Conservation (phyloP, 2,329 filamentous ascomycete species). For the Fusarium protoensiforme region DNA sequence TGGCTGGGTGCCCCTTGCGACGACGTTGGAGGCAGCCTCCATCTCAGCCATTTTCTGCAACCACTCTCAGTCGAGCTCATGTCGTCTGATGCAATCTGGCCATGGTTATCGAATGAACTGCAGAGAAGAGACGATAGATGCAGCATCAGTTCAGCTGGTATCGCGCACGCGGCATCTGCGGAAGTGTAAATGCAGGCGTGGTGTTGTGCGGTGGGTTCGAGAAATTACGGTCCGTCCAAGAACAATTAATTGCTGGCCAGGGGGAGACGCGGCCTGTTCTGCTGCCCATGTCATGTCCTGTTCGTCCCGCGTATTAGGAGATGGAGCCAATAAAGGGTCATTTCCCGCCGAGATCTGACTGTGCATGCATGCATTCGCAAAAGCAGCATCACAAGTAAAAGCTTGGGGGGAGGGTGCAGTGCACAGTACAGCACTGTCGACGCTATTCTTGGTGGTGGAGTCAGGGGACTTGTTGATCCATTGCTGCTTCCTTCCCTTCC, state of each 20-base stretch:
- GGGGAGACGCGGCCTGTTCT: constrained; percentile 25
- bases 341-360: constrained; percentile 39
- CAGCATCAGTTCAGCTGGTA: not conserved
- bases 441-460: constrained; percentile 26
- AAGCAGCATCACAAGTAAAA: constrained; percentile 2
- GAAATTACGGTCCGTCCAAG: constrained; percentile 39
- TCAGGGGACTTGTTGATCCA: constrained; percentile 13
- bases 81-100: not conserved
- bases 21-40: constrained; percentile 9
- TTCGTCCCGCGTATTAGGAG: constrained; percentile 26
- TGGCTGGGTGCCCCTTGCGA: constrained; percentile 29
- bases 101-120: not conserved
- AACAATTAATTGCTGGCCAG: constrained; percentile 41
- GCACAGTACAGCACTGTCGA: constrained; percentile 22
- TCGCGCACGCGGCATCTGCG: not conserved
- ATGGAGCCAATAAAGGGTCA: constrained; percentile 30
- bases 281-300: constrained; percentile 22
- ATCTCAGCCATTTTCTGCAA: constrained; percentile 19
- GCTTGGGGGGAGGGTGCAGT: constrained; percentile 15
- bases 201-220: constrained; percentile 34
- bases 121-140: not conserved
- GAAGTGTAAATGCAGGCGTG: constrained; percentile 13
- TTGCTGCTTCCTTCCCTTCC: not conserved
- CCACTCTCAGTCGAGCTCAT: not conserved
- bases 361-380: not conserved